Conservation (phyloP, 1,139 yeast species). For the Candida freyschussii region DNA sequence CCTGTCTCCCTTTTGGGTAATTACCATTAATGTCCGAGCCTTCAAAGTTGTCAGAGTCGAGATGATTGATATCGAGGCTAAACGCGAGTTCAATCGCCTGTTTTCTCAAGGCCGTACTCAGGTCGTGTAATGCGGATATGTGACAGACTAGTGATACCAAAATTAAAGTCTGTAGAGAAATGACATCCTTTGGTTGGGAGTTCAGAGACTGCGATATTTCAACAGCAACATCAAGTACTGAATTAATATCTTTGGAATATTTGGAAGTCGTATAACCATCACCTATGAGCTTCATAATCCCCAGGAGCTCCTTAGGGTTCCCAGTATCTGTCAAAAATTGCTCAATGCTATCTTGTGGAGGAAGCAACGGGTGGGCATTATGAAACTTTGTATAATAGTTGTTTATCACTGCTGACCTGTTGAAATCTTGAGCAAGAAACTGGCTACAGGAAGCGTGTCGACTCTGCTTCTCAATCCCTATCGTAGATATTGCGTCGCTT, state of each 20-base stretch:
- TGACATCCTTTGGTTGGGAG: constrained; percentile 34
- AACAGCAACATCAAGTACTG: constrained; percentile 31
- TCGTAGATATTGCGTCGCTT: constrained; percentile 3
- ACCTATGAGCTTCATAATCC: constrained; percentile 41
- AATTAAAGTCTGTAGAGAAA: constrained; percentile 38
- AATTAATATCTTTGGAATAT: constrained; percentile 34
- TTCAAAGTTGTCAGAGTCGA: constrained; percentile 28
- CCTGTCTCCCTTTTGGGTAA: constrained; percentile 1
- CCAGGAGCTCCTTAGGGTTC: constrained; percentile 35
- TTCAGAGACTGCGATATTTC: constrained; percentile 35
- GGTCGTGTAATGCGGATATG: constrained; percentile 42
- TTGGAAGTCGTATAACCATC: constrained; percentile 38
- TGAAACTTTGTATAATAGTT: constrained; percentile 39
- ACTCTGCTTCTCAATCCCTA: constrained; percentile 6
- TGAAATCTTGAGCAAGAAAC: constrained; percentile 18
- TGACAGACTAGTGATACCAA: constrained; percentile 40
- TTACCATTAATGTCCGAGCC: constrained; percentile 24
- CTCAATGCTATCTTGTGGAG: constrained; percentile 32
- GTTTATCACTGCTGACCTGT: constrained; percentile 29
- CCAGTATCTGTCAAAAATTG: constrained; percentile 31
- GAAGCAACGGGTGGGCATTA: constrained; percentile 41
- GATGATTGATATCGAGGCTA: constrained; percentile 32
- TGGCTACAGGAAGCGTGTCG: constrained; percentile 1
- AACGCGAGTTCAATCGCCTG: constrained; percentile 35
- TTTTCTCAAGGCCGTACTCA: constrained; percentile 37